Evolutionary conservation across 148 eudicot genomes (phyloP).

Genomic region (Arctostaphylos glauca): DNA sequence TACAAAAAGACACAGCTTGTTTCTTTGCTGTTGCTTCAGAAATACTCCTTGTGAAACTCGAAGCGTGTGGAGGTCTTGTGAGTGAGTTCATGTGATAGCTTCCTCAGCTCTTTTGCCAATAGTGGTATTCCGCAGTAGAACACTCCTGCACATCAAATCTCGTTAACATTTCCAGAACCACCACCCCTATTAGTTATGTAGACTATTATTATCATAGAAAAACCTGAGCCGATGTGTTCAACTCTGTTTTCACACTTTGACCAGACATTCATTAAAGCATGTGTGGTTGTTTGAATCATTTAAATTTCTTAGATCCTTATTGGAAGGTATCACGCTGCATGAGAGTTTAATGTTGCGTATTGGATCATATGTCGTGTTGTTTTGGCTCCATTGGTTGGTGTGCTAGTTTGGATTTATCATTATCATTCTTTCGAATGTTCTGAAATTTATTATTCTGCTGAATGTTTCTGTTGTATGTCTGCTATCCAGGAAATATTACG

Average conservation of each 20-base stretch:
- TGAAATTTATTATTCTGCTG: not conserved
- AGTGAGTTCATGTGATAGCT: conserved; percentile 60
- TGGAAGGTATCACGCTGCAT: no score
- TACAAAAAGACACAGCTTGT: conserved; percentile 13
- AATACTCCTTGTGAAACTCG: conserved; percentile 89
- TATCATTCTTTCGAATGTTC: not conserved
- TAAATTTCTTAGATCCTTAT: not conserved
- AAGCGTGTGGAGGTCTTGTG: conserved; percentile 80
- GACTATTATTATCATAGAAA: not conserved
- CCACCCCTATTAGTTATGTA: not conserved
- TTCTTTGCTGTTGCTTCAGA: conserved; percentile 32
- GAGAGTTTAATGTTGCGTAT: not conserved
- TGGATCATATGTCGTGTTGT: not conserved
- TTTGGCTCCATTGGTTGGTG: not conserved
- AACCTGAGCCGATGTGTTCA: not conserved
- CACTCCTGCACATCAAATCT: conserved; percentile 61
- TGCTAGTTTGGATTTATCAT: not conserved
- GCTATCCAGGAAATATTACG: not conserved
- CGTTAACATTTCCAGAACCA: not conserved
- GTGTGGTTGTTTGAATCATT: not conserved
- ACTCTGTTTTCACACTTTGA: not conserved
- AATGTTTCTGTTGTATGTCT: not conserved
- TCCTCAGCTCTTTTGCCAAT: conserved; percentile 76
- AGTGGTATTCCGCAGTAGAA: conserved; percentile 85
- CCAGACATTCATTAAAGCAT: not conserved